These are phyloP conservation scores for Plasmodium gonderi DNA, from an alignment of 169 alveolate species.

Conservation along the genomic window DNA sequence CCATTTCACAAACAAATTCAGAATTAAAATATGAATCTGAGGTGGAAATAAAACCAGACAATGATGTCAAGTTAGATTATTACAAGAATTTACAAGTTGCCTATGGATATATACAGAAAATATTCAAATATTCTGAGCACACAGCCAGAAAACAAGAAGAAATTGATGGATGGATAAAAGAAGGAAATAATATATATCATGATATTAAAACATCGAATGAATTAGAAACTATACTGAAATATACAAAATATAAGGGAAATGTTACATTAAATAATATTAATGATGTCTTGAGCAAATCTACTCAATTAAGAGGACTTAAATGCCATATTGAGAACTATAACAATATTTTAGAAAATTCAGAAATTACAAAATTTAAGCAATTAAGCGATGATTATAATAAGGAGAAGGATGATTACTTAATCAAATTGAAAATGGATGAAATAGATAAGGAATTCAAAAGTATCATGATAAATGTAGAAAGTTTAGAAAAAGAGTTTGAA, in stretches of 20 bases:
- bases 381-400: not conserved
- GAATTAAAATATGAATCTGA: slow-evolving; percentile 10
- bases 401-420: not conserved
- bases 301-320: not conserved
- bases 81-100: not conserved
- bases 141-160: slow-evolving; percentile 1
- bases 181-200: not conserved
- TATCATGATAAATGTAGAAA: not conserved
- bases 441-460: not conserved
- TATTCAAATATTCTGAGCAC: slow-evolving; percentile 15
- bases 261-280: not conserved
- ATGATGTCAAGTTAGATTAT: not conserved
- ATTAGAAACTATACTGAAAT: not conserved
- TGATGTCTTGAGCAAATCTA: not conserved
- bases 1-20: not conserved
- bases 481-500: not conserved
- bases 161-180: not conserved
- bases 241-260: slow-evolving; percentile 6
- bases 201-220: slow-evolving; percentile 1
- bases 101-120: not conserved
- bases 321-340: not conserved
- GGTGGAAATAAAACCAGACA: not conserved
- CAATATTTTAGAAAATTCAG: not conserved
- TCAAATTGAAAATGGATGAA: not conserved
- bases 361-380: slow-evolving; percentile 12